Base-by-base conservation (phyloP, 164 flowering plant species). In the Kalanchoe fedtschenkoi region DNA sequence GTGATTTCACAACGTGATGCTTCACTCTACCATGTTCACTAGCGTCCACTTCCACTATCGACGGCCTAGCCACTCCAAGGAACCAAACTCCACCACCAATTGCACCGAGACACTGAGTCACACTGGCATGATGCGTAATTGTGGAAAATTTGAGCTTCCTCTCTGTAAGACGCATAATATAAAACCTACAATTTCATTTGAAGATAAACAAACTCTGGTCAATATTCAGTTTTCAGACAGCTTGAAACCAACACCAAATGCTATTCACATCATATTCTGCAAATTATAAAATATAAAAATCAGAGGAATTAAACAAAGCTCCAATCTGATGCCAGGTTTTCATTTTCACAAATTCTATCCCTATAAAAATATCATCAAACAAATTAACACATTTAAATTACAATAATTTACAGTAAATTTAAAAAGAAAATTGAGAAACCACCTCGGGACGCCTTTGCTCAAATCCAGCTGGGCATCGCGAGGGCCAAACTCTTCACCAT, bases 91-190 rank as follows among this genome's bases (percentile, higher is more conserved):
- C 72, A 29, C 92, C 92, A 9, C 95, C 92, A 68, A 87, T 74
- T 0, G 96, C 83, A 56, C 98, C 95, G 32, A 89, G 88, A 75
- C 98, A 91, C 53, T 89, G 98, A 1, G 96, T 92, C 64, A 89
- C 98, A 62, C 74, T 84, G 13, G 95, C 96, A 73, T 92, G 98
- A 74, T 92, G 98, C 37, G 98, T 89, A 22, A 92, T 89, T 0
- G 34, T 70, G 26, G 80, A 70, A 63, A 89, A 89, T 66, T 72
- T 64, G 17, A 84, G 77, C 9, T 78, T 66, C 34, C 81, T 73
- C 34, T 70, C 71, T 64, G 83, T 63, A 19, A 87, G 72, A 65
- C 71, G 79, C 93, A 92, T 86, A n/a, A 92, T 82, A 71, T 92
- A 87, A 39, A 92, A 82, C 81, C 98, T 89, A 79, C 38, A 34